Evolutionary conservation across 164 flowering plant species (phyloP).

Genomic region (Annona squamosa): DNA sequence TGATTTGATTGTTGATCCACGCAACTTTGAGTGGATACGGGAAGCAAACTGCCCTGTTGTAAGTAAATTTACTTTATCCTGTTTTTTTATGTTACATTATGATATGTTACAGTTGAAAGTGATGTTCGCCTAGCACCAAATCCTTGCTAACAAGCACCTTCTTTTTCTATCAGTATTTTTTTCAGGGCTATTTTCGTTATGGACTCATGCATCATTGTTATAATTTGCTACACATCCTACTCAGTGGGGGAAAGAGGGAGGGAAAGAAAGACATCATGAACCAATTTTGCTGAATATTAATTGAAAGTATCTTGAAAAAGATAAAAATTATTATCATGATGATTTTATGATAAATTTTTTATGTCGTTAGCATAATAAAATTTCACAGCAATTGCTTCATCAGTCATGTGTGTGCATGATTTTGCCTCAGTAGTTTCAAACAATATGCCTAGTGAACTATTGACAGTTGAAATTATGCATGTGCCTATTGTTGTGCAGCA

Average conservation of each 20-base stretch:
- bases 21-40: slow-evolving; percentile 96
- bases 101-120: too few relatives aligned
- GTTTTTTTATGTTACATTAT: slow-evolving; percentile 5
- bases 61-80: slow-evolving; percentile 25
- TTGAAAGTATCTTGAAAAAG: background rate
- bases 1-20: slow-evolving; percentile 97
- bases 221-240: background rate
- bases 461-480: background rate
- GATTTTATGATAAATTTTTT: too few relatives aligned
- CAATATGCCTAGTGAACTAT: background rate
- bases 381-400: too few relatives aligned
- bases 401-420: too few relatives aligned
- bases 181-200: too few relatives aligned
- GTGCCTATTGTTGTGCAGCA: background rate
- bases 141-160: too few relatives aligned
- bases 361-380: too few relatives aligned
- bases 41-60: slow-evolving; percentile 95
- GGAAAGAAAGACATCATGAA: background rate
- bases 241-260: background rate
- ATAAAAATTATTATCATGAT: too few relatives aligned
- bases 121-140: too few relatives aligned
- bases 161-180: too few relatives aligned
- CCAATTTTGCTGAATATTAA: background rate
- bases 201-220: too few relatives aligned
- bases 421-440: too few relatives aligned